phyloP scores from a whole-genome alignment of 495 filamentous ascomycete species.

The Saxophila tyrrhenica region DNA sequence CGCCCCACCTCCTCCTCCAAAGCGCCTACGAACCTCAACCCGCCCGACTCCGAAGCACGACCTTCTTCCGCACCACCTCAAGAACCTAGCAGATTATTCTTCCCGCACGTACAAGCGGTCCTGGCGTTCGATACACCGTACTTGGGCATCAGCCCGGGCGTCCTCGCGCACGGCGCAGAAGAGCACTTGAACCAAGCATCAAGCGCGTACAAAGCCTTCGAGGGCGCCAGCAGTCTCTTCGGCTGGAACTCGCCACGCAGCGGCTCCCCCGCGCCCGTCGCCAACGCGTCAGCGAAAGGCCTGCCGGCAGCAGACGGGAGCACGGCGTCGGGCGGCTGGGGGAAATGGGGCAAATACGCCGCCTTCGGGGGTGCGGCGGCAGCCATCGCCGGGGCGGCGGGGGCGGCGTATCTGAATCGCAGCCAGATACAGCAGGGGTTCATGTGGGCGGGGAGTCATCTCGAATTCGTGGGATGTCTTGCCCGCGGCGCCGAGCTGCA shows the following conservation, averaged over 20 bases:
- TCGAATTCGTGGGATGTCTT: slow-evolving; percentile 90
- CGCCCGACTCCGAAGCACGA: slow-evolving; percentile 1
- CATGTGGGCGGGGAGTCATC: slow-evolving; percentile 75
- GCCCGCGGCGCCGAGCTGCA: slow-evolving; percentile 65
- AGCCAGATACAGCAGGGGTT: slow-evolving; percentile 62
- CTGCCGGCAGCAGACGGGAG: slow-evolving; percentile 18
- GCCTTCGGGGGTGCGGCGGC: slow-evolving; percentile 73
- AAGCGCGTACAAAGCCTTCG: slow-evolving; percentile 56
- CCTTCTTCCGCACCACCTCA: slow-evolving; percentile 17
- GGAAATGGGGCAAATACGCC: slow-evolving; percentile 70
- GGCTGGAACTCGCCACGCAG: slow-evolving; percentile 38
- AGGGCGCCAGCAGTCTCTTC: slow-evolving; percentile 48
- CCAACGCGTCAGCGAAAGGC: slow-evolving; percentile 18
- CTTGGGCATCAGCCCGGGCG: slow-evolving; percentile 76
- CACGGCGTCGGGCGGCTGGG: slow-evolving; percentile 36
- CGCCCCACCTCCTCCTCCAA: neutral
- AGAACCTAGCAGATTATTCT: slow-evolving; percentile 42
- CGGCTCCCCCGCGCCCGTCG: slow-evolving; percentile 6
- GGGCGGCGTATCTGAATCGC: slow-evolving; percentile 72
- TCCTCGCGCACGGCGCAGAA: slow-evolving; percentile 82
- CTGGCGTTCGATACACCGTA: slow-evolving; percentile 94
- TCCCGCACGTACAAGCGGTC: slow-evolving; percentile 68
- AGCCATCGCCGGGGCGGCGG: slow-evolving; percentile 67
- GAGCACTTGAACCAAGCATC: slow-evolving; percentile 66
- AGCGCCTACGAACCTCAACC: slow-evolving; percentile 4